These are phyloP conservation scores for Pochonia chlamydosporia DNA, from an alignment of 2,329 filamentous ascomycete genomes.

Conservation along the genomic window DNA sequence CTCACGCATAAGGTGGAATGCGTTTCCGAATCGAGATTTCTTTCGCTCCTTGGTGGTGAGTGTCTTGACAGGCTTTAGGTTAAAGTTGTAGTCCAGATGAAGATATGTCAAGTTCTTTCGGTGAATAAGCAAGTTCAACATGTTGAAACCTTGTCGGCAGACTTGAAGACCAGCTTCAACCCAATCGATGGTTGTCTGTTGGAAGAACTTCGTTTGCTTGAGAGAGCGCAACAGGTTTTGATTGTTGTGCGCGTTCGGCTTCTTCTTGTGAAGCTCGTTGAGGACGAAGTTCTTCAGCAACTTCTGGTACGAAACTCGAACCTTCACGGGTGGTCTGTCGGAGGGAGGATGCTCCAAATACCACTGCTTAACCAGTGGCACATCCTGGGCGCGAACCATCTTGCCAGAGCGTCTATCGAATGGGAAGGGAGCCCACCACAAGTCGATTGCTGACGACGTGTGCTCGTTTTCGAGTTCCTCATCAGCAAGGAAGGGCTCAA, in stretches of 20 bases:
- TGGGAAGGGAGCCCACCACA: conserved; percentile 98
- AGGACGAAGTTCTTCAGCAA: conserved; percentile 92
- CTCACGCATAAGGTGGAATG: conserved; percentile 98
- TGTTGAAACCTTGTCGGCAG: conserved; percentile 97
- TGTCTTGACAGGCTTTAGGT: conserved; percentile 97
- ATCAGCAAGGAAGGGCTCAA: conserved; percentile 84
- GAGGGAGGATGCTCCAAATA: conserved; percentile 93
- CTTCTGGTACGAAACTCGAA: conserved; percentile 97
- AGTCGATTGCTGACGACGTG: conserved; percentile 81
- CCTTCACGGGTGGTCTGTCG: conserved; percentile 84
- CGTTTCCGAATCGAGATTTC: conserved; percentile 98
- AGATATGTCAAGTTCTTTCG: conserved; percentile 97
- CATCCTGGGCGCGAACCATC: conserved; percentile 96
- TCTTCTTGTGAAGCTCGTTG: conserved; percentile 94
- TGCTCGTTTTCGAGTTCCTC: conserved; percentile 86
- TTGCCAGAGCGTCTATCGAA: conserved; percentile 90
- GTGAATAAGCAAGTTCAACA: conserved; percentile 96
- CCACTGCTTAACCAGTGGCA: conserved; percentile 96
- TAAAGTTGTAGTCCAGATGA: conserved; percentile 99
- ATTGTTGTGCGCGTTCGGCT: conserved; percentile 90
- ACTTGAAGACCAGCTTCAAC: conserved; percentile 98
- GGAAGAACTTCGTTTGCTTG: conserved; percentile 98
- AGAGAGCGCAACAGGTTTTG: conserved; percentile 85
- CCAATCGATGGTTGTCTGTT: conserved; percentile 99
- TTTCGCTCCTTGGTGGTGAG: conserved; percentile 98